Evolutionary conservation across 2,329 filamentous ascomycete genomes (phyloP).

Genomic region (Trichoderma citrinoviride): DNA sequence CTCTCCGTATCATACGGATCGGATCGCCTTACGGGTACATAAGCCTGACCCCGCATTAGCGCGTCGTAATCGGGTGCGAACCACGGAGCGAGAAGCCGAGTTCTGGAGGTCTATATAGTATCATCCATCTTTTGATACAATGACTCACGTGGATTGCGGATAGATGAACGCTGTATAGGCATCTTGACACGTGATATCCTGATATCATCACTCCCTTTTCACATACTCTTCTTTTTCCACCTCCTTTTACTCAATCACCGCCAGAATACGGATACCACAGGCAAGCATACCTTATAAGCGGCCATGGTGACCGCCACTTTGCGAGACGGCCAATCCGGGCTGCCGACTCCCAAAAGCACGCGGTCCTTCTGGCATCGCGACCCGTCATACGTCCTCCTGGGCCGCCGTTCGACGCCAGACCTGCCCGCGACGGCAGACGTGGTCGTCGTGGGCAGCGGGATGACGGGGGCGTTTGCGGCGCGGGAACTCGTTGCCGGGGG

Average conservation of each 20-base stretch:
- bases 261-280: neutral
- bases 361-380: slow-evolving; percentile 72
- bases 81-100: neutral
- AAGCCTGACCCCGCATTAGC: slow-evolving; percentile 3
- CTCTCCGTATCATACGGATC: no score
- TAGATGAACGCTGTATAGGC: no score
- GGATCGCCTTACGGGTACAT: no score
- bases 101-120: no score
- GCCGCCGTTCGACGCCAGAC: slow-evolving; percentile 64
- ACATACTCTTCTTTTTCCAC: neutral
- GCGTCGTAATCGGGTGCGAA: neutral
- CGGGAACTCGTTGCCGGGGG: slow-evolving; percentile 55
- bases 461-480: slow-evolving; percentile 71
- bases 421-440: slow-evolving; percentile 64
- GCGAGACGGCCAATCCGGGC: slow-evolving; percentile 44
- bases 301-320: slow-evolving; percentile 35
- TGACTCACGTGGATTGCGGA: neutral
- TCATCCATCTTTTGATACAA: neutral
- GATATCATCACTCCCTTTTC: neutral
- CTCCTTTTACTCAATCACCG: neutral
- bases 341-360: slow-evolving; percentile 61
- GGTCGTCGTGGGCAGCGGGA: slow-evolving; percentile 71
- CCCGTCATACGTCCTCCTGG: slow-evolving; percentile 61
- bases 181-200: neutral
- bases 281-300: neutral